phyloP scores from a whole-genome alignment of 371 early-diverging fungal species.

The Mucor sp. region DNA sequence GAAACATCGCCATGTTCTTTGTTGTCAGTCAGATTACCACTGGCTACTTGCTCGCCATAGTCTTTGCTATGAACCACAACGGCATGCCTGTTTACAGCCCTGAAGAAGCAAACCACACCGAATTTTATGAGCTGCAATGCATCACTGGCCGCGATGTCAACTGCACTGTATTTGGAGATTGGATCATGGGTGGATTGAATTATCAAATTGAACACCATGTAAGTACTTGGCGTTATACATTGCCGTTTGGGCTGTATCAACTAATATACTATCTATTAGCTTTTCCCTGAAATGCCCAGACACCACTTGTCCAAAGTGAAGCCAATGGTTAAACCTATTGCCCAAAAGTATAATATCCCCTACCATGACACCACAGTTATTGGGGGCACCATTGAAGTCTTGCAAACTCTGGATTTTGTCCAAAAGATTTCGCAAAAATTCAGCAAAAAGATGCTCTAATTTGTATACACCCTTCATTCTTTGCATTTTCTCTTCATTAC shows the following conservation, averaged over 20 bases:
- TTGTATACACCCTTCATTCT: not conserved
- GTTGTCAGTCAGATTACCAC: slow-evolving; percentile 70
- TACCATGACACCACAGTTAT: slow-evolving; percentile 75
- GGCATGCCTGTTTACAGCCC: slow-evolving; percentile 85
- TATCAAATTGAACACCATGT: slow-evolving; percentile 82
- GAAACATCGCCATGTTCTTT: slow-evolving; percentile 66
- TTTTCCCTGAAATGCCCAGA: slow-evolving; percentile 85
- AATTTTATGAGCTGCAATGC: slow-evolving; percentile 79
- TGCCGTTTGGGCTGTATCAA: not conserved
- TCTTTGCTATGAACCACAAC: slow-evolving; percentile 89
- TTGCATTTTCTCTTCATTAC: not conserved
- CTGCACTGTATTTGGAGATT: slow-evolving; percentile 63
- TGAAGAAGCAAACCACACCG: slow-evolving; percentile 69
- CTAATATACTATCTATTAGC: slow-evolving; percentile 18
- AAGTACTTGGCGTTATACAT: slow-evolving; percentile 13
- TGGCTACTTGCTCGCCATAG: slow-evolving; percentile 79
- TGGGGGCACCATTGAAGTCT: slow-evolving; percentile 74
- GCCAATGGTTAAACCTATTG: slow-evolving; percentile 66
- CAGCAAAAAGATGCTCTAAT: slow-evolving; percentile 45
- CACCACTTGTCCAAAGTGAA: slow-evolving; percentile 70
- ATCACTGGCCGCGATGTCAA: slow-evolving; percentile 82
- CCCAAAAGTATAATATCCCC: slow-evolving; percentile 70
- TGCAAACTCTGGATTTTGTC: slow-evolving; percentile 63
- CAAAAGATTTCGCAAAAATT: slow-evolving; percentile 60
- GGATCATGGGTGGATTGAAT: slow-evolving; percentile 88